These are phyloP conservation scores for Acer yangbiense DNA, from an alignment of 345 rosid species.

Conservation along the genomic window DNA sequence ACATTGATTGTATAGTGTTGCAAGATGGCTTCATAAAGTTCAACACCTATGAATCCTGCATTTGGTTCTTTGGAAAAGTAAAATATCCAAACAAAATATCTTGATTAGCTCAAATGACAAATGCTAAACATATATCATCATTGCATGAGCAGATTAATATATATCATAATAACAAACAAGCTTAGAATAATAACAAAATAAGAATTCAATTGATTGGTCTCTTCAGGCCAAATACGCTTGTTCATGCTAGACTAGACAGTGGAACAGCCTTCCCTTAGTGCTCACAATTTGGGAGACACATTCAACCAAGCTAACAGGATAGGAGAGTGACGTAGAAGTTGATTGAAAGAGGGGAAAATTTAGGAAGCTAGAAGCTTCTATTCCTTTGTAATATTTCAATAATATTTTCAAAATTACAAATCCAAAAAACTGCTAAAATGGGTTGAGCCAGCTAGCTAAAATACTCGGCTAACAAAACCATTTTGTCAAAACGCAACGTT, in stretches of 20 bases:
- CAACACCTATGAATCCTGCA: not conserved
- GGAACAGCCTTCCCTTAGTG: not conserved
- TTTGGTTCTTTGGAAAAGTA: not conserved
- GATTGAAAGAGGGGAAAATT: too few species aligned
- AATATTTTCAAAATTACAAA: too few species aligned
- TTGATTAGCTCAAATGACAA: not conserved
- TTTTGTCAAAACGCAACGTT: too few species aligned
- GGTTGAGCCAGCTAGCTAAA: too few species aligned
- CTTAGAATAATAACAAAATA: not conserved
- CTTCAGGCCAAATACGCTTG: too few species aligned
- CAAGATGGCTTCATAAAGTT: not conserved
- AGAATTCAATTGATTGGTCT: not conserved
- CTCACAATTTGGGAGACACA: not conserved
- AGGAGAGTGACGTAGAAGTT: not conserved
- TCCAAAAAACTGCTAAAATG: too few species aligned
- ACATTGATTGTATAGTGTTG: not conserved
- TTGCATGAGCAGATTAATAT: not conserved
- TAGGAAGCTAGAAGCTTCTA: too few species aligned
- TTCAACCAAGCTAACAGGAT: not conserved
- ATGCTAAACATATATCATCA: not conserved
- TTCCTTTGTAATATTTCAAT: too few species aligned
- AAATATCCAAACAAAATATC: not conserved
- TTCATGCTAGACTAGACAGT: not conserved
- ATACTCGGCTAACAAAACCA: too few species aligned
- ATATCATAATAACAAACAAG: not conserved